Base-by-base conservation (phyloP, 139 green algal species). In the Chlamydomonas schloesseri region DNA sequence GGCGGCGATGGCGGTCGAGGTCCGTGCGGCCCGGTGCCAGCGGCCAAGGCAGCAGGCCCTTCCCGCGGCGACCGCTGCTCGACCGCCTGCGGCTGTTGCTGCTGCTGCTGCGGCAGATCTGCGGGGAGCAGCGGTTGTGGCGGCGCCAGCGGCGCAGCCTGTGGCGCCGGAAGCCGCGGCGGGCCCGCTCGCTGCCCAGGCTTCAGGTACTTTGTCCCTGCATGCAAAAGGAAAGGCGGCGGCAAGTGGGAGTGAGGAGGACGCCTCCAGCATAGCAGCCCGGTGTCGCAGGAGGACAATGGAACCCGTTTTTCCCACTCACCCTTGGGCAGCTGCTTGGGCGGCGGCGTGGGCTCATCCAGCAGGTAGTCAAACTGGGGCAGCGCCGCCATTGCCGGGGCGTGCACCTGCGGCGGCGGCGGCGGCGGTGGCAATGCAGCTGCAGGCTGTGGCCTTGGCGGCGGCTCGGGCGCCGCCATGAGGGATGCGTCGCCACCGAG, bases 291-390 rank as follows among this genome's bases (percentile, higher is more conserved):
- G 11, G 14, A 11, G 14, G 11, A 11, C 50, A 11, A 57, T 14
- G 14, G 50, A 14, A 11, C 50, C 50, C 14, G 50, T 68, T 2
- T 1, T 3, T 23, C 60, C 20, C 1, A 11, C 28, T 1, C 36
- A 71, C 75, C 75, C 72, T 71, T 71, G 5, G 75, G 75, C 34
- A 82, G 58, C 34, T 82, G 75, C 34, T 82, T 82, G 23, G 75
- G 75, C 9, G 75, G 75, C 34, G 75, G 75, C 37, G 75, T 58
- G 11, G 36, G 58, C 34, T 82, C 75, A 26, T 82, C 75, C 34
- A 60, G 26, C 34, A 82, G 33, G 33, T 72, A 71, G 58, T 72
- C 75, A 5, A 82, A 71, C 23, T 5, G 55, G 23, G 72, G 72
- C 72, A 67, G 47, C 34, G 20, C 1, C 62, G 72, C 26, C 37